phyloP scores from a whole-genome alignment of 2,329 filamentous ascomycete genomes.

The Aureobasidium lini region DNA sequence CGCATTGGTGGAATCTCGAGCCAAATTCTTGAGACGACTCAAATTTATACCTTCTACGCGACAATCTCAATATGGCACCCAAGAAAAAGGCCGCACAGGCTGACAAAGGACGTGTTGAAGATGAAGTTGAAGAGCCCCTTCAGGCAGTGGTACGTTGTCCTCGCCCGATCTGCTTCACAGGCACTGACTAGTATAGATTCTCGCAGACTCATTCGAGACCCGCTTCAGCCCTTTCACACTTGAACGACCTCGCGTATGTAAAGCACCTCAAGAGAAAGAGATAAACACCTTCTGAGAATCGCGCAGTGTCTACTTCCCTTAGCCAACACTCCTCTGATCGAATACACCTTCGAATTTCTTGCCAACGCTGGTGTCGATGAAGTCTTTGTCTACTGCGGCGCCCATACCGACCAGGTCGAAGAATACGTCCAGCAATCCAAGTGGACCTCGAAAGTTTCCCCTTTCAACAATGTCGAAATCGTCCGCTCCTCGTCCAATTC shows the following conservation, averaged over 20 bases:
- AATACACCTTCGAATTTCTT: conserved; percentile 95
- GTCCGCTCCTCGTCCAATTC: conserved; percentile 82
- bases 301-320: conserved; percentile 79
- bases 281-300: conserved; percentile 6
- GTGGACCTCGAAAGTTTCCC: conserved; percentile 64
- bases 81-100: conserved; percentile 37
- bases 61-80: conserved; percentile 34
- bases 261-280: neutral
- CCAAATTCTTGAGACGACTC: conserved; percentile 1
- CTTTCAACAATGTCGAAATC: conserved; percentile 75
- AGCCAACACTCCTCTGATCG: conserved; percentile 89
- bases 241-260: conserved; percentile 73
- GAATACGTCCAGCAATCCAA: conserved; percentile 75
- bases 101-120: conserved; percentile 41
- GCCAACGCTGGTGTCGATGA: conserved; percentile 93
- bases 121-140: conserved; percentile 54
- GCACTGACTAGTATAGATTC: conserved; percentile 48
- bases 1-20: neutral
- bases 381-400: conserved; percentile 84
- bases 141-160: conserved; percentile 51
- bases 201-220: conserved; percentile 92
- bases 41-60: neutral
- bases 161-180: neutral
- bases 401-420: conserved; percentile 81
- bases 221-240: conserved; percentile 84